Conservation (phyloP, 148 eudicot species). For the Cornus suecica region DNA sequence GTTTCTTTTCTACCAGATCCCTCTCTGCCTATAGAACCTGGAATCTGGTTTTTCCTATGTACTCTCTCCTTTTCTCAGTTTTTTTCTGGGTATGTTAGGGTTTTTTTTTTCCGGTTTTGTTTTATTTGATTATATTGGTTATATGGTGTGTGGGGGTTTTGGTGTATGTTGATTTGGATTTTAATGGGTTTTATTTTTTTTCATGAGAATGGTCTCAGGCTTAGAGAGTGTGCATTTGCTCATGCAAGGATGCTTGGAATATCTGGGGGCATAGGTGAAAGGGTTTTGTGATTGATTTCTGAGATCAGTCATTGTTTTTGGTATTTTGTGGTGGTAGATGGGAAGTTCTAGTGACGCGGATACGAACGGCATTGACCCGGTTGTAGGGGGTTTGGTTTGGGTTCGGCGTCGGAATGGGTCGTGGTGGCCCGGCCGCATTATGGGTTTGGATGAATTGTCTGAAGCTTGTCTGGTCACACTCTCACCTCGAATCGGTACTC, state of each 20-base stretch:
- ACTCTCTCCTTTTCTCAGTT: background rate
- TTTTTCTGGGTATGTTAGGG: background rate
- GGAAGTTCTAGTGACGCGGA: slow-evolving; percentile 33
- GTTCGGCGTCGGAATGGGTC: slow-evolving; percentile 74
- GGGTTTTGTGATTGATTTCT: slow-evolving; percentile 21
- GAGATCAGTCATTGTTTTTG: slow-evolving; percentile 6
- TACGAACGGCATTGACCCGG: slow-evolving; percentile 35
- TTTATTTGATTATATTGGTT: too few species aligned
- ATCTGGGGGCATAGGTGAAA: background rate
- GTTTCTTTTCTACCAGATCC: background rate
- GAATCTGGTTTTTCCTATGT: background rate
- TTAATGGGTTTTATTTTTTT: background rate
- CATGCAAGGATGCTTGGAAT: background rate
- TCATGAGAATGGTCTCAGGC: background rate
- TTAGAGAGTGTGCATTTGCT: background rate
- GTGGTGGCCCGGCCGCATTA: slow-evolving; percentile 88
- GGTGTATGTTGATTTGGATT: slow-evolving; percentile 10
- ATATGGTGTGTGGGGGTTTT: background rate
- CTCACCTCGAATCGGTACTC: slow-evolving; percentile 54
- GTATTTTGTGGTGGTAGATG: slow-evolving; percentile 15
- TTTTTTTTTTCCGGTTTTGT: too few species aligned
- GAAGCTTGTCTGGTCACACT: slow-evolving; percentile 31
- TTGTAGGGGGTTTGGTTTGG: slow-evolving; percentile 76
- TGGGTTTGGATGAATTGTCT: slow-evolving; percentile 48
- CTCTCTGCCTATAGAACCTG: background rate